Conservation (phyloP, 2,329 filamentous ascomycete species). For the Nemania serpens region DNA sequence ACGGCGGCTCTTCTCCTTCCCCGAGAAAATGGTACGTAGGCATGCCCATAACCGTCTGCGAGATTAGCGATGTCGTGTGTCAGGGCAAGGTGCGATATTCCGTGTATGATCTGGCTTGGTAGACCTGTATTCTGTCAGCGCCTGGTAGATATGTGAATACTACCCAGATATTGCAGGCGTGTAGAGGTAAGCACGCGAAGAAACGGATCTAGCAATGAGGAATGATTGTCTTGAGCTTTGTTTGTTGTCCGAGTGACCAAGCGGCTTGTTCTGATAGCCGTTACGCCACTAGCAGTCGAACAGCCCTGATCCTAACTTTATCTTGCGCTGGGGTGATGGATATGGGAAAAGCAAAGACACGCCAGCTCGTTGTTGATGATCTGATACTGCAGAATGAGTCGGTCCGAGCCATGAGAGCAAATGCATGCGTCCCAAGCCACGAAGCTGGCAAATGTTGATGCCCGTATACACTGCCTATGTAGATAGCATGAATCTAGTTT, state of each 20-base stretch:
- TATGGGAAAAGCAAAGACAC: constrained; percentile 17
- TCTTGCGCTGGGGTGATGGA: constrained; percentile 8
- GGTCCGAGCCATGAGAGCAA: constrained; percentile 21
- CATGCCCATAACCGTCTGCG: constrained; percentile 39
- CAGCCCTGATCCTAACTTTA: constrained; percentile 21
- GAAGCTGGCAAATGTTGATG: background rate
- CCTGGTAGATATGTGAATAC: background rate
- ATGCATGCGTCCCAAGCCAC: constrained; percentile 17
- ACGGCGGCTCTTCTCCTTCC: constrained; percentile 19
- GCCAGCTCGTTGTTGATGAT: constrained; percentile 21
- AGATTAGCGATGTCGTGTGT: constrained; percentile 47
- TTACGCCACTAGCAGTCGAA: constrained; percentile 16
- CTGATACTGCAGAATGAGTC: constrained; percentile 19
- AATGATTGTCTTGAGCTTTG: too few species aligned
- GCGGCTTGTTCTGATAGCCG: constrained; percentile 13
- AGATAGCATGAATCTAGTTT: too few species aligned
- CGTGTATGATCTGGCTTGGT: background rate
- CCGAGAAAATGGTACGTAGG: constrained; percentile 21
- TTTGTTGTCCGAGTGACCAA: too few species aligned
- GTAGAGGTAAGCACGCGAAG: constrained; percentile 3
- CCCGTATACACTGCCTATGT: too few species aligned
- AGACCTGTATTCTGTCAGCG: background rate
- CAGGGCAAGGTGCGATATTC: constrained; percentile 23
- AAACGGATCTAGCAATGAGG: too few species aligned
- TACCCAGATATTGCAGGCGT: background rate